A percentile compares a stretch with the other conserved stretches of the same genome.
These are phyloP conservation scores for Coriolopsis trogii DNA, from an alignment of 1,284 basidiomycete genomes.

Conservation along the genomic window DNA sequence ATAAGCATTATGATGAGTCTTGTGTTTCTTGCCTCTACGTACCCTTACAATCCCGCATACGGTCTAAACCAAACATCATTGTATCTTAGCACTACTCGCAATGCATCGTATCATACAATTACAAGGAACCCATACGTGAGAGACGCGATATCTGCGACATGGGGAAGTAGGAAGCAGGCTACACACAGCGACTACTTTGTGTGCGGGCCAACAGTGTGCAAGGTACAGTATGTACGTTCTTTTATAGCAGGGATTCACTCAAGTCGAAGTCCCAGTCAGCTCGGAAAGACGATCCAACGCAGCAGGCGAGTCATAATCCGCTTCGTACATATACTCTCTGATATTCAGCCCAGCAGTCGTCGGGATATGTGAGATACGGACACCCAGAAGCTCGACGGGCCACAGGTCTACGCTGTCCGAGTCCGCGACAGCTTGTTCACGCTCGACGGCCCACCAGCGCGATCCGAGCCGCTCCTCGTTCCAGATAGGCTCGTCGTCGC, in stretches of 20 bases:
- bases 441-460: constrained; percentile 11
- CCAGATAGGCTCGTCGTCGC: constrained; percentile 13
- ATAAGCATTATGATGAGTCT: constrained; percentile 18
- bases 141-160: not conserved
- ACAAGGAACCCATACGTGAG: not conserved
- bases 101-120: constrained; percentile 11
- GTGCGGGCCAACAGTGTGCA: no score
- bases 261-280: no score
- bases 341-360: constrained; percentile 8
- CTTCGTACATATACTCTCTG: constrained; percentile 15
- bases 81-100: constrained; percentile 23
- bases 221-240: no score
- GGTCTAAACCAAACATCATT: constrained; percentile 18
- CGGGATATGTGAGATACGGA: not conserved
- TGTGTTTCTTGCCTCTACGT: constrained; percentile 7
- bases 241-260: no score
- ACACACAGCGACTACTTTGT: no score
- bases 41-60: constrained; percentile 17
- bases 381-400: not conserved
- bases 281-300: constrained; percentile 7
- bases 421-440: not conserved
- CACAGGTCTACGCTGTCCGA: no score
- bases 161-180: no score
- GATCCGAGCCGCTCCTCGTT: constrained; percentile 14
- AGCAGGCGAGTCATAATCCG: constrained; percentile 1